phyloP scores from a whole-genome alignment of 2,329 filamentous ascomycete genomes.

The Camillea tinctor region DNA sequence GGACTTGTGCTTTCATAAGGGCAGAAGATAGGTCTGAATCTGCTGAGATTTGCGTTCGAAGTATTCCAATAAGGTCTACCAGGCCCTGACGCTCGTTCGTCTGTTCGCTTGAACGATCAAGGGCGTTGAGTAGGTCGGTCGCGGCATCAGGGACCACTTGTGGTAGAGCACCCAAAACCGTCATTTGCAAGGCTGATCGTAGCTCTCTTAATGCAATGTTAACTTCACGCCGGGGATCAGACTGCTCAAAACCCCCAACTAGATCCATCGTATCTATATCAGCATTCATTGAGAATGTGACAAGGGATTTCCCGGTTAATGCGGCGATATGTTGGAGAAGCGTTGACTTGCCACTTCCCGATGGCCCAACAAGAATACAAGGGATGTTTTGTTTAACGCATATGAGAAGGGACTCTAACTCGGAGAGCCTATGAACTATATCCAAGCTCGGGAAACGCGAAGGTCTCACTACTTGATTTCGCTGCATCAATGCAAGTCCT shows the following conservation, averaged over 20 bases:
- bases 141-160: slow-evolving; percentile 45
- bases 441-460: slow-evolving; percentile 51
- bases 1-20: slow-evolving; percentile 46
- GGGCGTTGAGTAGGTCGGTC: slow-evolving; percentile 49
- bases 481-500: slow-evolving; percentile 68
- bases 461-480: slow-evolving; percentile 56
- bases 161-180: slow-evolving; percentile 49
- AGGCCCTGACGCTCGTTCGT: slow-evolving; percentile 38
- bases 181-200: slow-evolving; percentile 43
- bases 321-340: slow-evolving; percentile 80
- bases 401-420: slow-evolving; percentile 83
- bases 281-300: slow-evolving; percentile 86
- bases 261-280: slow-evolving; percentile 97
- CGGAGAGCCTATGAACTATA: slow-evolving; percentile 57
- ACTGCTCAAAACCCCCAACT: slow-evolving; percentile 94
- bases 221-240: slow-evolving; percentile 74
- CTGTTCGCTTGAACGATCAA: slow-evolving; percentile 44
- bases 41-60: slow-evolving; percentile 42
- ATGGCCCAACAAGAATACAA: slow-evolving; percentile 80
- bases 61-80: slow-evolving; percentile 36
- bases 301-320: slow-evolving; percentile 69
- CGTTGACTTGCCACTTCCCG: slow-evolving; percentile 83
- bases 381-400: slow-evolving; percentile 86
- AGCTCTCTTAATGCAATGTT: slow-evolving; percentile 54
- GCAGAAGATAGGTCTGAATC: slow-evolving; percentile 46